Evolutionary conservation across 495 filamentous ascomycete genomes (phyloP).

Genomic region (Stereocaulon alpinum): DNA sequence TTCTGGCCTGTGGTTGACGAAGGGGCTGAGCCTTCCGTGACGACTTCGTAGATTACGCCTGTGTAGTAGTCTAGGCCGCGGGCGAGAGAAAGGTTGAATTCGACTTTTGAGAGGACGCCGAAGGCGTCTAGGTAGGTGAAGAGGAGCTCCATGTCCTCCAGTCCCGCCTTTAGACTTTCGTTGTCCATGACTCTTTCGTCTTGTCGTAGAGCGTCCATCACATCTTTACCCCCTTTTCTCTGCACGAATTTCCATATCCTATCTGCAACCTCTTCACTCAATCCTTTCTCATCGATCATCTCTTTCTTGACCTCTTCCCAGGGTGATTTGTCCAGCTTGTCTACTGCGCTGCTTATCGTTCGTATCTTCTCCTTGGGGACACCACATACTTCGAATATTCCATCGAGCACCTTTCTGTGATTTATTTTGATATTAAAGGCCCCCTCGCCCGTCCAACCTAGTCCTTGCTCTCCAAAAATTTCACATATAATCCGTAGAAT

Average conservation of each 20-base stretch:
- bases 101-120: conserved; percentile 56
- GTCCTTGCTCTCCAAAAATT: conserved; percentile 59
- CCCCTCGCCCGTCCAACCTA: conserved; percentile 53
- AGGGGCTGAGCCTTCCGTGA: conserved; percentile 74
- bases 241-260: conserved; percentile 75
- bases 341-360: conserved; percentile 79
- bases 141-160: conserved; percentile 72
- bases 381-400: conserved; percentile 81
- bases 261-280: conserved; percentile 63
- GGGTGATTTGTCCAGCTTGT: conserved; percentile 89
- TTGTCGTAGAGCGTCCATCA: conserved; percentile 53
- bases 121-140: conserved; percentile 75
- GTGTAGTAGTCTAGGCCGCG: conserved; percentile 92
- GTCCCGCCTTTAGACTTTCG: conserved; percentile 59
- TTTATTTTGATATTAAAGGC: conserved; percentile 85
- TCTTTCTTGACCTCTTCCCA: conserved; percentile 86
- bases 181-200: conserved; percentile 58
- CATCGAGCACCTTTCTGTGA: conserved; percentile 89
- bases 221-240: conserved; percentile 54
- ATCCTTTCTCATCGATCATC: conserved; percentile 87
- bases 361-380: conserved; percentile 80
- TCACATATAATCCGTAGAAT: conserved; percentile 74
- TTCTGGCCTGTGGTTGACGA: conserved; percentile 34
- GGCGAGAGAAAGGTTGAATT: conserved; percentile 74
- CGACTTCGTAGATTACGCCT: conserved; percentile 84